Evolutionary conservation across 2,329 filamentous ascomycete species (phyloP), one percentile per base, ranked within the genome.

Genomic region (Sclerotinia nivalis): DNA sequence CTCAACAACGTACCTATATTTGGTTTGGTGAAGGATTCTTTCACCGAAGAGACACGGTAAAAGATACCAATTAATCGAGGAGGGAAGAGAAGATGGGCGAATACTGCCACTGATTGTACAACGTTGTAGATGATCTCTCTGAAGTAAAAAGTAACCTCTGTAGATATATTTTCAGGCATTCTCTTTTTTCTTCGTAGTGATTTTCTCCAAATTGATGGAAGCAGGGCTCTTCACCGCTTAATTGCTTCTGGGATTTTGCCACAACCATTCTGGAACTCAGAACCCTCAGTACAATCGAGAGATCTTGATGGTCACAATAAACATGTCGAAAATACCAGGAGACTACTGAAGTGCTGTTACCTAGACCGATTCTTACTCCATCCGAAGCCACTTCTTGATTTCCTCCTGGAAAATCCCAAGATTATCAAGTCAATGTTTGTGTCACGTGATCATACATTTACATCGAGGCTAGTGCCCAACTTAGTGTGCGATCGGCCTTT

Each of bases 401-500:
- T n/a, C 8, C 1, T 20, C 8, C 1, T 15, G 20, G 1, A 15
- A 15, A 13, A 34, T 22, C 3, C 12, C 2, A 6, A 20, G 13
- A 22, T 4, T 56, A 12, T 25, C 13, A 2, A 37, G 5, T 37
- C 20, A 0, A 1, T 0, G 5, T 0, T 1, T 2, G 2, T 0
- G 22, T 40, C 61, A 65, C 61, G 61, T 65, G 47, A 52, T 4
- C 0, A 0, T 0, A 2, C 2, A 9, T 50, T 8, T 6, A 9
- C 2, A 10, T 34, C 22, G n/a, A 60, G 60, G 9, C n/a, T 62
- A 37, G 20, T 64, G 60, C 18, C 18, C 13, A 64, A 25, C 60
- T 40, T 64, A 65, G 61, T 34, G 34, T 64, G 34, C 31, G 60
- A 50, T 64, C 47, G 47, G 47, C 60, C 45, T 31, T 50, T 69